Percentiles rank a stretch among this genome's conserved stretches.
These are phyloP conservation scores for Synchytrium microbalum DNA, from an alignment of 371 early-diverging fungal species.

Conservation along the genomic window DNA sequence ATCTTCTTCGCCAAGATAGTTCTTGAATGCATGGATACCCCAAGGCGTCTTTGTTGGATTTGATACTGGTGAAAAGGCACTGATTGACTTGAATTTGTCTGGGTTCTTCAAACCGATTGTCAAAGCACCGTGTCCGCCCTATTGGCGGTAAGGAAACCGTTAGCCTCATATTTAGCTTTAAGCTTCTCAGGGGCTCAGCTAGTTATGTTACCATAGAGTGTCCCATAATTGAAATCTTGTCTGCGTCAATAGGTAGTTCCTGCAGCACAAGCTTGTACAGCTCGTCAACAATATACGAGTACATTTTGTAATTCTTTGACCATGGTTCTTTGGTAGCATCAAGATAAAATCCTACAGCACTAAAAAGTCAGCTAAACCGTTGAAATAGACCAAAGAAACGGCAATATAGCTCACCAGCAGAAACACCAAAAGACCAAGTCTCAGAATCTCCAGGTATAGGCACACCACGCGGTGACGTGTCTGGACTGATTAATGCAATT, in stretches of 20 bases:
- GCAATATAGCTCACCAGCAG: conserved; percentile 69
- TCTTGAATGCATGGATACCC: conserved; percentile 70
- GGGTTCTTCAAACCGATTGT: conserved; percentile 63
- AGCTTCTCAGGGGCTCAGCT: background rate
- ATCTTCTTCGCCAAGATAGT: conserved; percentile 59
- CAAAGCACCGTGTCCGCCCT: conserved; percentile 91
- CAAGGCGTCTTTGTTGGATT: conserved; percentile 55
- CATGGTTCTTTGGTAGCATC: conserved; percentile 49
- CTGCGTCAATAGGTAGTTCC: conserved; percentile 55
- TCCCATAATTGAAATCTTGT: conserved; percentile 63
- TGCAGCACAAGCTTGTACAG: conserved; percentile 49
- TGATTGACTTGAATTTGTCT: conserved; percentile 56
- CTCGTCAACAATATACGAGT: conserved; percentile 70
- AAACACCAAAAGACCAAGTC: conserved; percentile 55
- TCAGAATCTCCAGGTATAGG: conserved; percentile 44
- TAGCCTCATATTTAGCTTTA: background rate
- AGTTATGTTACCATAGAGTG: conserved; percentile 56
- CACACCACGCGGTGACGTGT: conserved; percentile 21
- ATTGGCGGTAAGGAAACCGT: conserved; percentile 5
- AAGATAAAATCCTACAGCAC: conserved; percentile 7
- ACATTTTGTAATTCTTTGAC: conserved; percentile 72
- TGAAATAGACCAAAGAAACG: background rate
- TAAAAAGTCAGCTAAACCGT: background rate
- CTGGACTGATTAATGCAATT: conserved; percentile 12
- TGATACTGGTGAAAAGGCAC: conserved; percentile 78